phyloP scores from a whole-genome alignment of 2,329 filamentous ascomycete species.

The Massarina eburnea region DNA sequence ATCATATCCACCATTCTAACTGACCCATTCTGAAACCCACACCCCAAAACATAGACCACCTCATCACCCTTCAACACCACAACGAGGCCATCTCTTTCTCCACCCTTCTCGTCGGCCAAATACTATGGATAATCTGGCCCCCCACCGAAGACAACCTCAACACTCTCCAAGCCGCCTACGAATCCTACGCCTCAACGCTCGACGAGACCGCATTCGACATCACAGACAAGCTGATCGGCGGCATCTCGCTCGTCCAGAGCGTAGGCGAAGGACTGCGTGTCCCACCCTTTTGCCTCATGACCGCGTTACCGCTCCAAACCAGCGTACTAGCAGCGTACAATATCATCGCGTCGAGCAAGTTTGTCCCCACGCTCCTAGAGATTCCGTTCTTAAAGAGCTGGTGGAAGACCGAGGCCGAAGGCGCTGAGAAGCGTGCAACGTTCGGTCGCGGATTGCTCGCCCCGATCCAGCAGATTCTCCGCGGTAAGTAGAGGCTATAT shows the following conservation, averaged over 20 bases:
- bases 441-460: constrained; percentile 9
- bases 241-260: constrained; percentile 17
- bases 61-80: constrained; percentile 16
- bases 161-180: constrained; percentile 12
- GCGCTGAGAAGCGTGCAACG: constrained; percentile 6
- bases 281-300: constrained; percentile 17
- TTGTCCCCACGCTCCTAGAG: constrained; percentile 11
- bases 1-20: no score
- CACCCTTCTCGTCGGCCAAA: constrained; percentile 16
- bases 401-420: constrained; percentile 18
- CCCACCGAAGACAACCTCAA: constrained; percentile 17
- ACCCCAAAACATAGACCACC: neutral
- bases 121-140: constrained; percentile 28
- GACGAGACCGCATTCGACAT: constrained; percentile 1
- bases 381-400: constrained; percentile 14
- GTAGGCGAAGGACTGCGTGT: constrained; percentile 16
- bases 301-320: constrained; percentile 10
- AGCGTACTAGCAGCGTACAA: constrained; percentile 13
- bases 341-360: constrained; percentile 6
- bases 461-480: constrained; percentile 10
- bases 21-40: no score
- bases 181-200: constrained; percentile 1
- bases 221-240: constrained; percentile 12
- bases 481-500: constrained; percentile 9
- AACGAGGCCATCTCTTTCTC: constrained; percentile 18